These are phyloP conservation scores for Catharanthus roseus DNA, from an alignment of 257 asterid species.

Conservation along the genomic window DNA sequence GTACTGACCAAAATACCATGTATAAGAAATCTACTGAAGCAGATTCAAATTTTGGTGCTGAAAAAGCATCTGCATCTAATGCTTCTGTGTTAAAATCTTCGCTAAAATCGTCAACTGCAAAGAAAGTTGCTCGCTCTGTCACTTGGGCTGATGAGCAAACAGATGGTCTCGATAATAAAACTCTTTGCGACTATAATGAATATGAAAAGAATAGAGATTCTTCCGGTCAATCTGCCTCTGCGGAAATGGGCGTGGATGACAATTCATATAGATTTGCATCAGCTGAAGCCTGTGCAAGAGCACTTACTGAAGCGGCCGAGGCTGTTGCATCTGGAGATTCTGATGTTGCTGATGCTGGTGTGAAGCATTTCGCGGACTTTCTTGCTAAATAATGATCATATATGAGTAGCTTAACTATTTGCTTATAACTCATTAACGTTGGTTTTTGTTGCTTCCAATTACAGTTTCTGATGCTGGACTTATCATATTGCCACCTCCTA, in stretches of 20 bases:
- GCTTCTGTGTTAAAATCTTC: constrained; percentile 50
- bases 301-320: constrained; percentile 73
- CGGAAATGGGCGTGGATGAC: constrained; percentile 30
- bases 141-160: constrained; percentile 81
- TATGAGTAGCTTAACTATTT: neutral
- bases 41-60: constrained; percentile 18
- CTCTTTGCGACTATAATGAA: constrained; percentile 40
- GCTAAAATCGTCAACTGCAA: constrained; percentile 52
- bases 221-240: constrained; percentile 22
- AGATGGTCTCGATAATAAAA: constrained; percentile 27
- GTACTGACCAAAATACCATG: constrained; percentile 22
- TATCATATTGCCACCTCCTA: constrained; percentile 51
- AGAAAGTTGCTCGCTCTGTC: constrained; percentile 47
- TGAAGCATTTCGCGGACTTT: constrained; percentile 5
- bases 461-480: constrained; percentile 80
- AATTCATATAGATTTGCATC: constrained; percentile 52
- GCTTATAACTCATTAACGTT: constrained; percentile 19
- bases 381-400: neutral
- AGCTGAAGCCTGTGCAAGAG: constrained; percentile 91
- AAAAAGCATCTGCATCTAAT: constrained; percentile 27
- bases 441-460: constrained; percentile 21
- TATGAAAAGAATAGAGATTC: constrained; percentile 25
- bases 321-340: constrained; percentile 67
- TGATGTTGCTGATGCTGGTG: constrained; percentile 74
- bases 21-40: constrained; percentile 13